Evolutionary conservation across 176 grass and related monocot genomes (phyloP), one percentile per base, ranked within the genome.

Genomic region (Phyllostachys edulis): DNA sequence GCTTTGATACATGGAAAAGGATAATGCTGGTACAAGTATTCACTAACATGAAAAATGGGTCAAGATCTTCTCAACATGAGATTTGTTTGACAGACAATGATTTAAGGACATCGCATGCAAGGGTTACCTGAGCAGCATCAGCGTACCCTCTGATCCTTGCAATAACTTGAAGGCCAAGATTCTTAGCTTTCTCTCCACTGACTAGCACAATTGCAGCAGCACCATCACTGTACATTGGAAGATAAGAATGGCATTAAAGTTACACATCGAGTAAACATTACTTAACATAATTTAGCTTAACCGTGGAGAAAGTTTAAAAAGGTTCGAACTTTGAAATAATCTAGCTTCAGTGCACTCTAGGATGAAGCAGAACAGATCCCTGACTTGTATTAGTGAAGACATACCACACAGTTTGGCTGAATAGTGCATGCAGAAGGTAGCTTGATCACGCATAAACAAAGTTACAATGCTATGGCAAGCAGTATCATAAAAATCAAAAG

Each of bases 171-270:
- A 98, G 87, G 64, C 92, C 92, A 73, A 98, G 83, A 16, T 78
- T 81, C 63, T 82, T 93, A 77, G 96, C 96, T 87, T 95, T 98
- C 56, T 86, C 85, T 71, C 89, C 93, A 50, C 93, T 98, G 20
- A 98, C 96, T 24, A 98, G 67, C 21, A 98, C 96, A 85, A 98
- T 59, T 60, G 96, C 93, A 81, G 96, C 93, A 86, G 96, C 96
- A 47, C 96, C 96, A 84, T 98, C 96, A 72, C 93, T 98, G 71
- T 51, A 17, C 21, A 80, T 38, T 29, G 59, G 47, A 71, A 79
- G n/a, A 81, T 71, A 71, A 86, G 69, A 57, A 71, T 79, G 32
- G 20, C 36, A 77, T 71, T 40, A 85, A 12, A n/a, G 47, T 77
- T 45, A 82, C 7, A 11, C 17, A 85, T 61, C 40, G 79, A 67